A percentile compares a stretch with the other conserved stretches of the same genome.
phyloP scores from a whole-genome alignment of 306 rosid species.

The Rosa lucieae region DNA sequence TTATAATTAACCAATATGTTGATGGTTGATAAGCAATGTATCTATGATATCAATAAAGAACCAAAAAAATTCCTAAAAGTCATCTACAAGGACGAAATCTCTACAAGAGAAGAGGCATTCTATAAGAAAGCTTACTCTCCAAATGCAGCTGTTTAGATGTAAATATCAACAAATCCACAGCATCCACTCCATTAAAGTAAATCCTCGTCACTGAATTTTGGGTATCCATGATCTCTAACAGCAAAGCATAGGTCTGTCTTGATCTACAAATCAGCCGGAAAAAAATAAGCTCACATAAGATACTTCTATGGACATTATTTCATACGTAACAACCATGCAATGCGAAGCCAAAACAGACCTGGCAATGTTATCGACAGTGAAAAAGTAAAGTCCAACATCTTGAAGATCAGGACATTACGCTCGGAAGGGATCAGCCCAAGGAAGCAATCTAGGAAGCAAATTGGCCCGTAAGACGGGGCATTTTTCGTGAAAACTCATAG shows the following conservation, averaged over 20 bases:
- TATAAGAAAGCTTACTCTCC: constrained; percentile 40
- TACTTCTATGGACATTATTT: constrained; percentile 5
- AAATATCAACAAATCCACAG: constrained; percentile 29
- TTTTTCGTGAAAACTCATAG: constrained; percentile 34
- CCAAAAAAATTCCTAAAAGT: neutral
- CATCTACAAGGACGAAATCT: neutral
- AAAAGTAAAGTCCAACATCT: constrained; percentile 72
- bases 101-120: constrained; percentile 7
- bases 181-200: too few species aligned
- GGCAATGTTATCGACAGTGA: constrained; percentile 41
- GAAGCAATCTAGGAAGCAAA: constrained; percentile 33
- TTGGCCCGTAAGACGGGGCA: constrained; percentile 50
- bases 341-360: constrained; percentile 45
- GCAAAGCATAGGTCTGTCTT: constrained; percentile 22
- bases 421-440: constrained; percentile 46
- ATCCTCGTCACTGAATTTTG: constrained; percentile 29
- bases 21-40: neutral
- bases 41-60: neutral
- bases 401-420: constrained; percentile 45
- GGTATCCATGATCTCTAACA: constrained; percentile 52
- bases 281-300: too few species aligned
- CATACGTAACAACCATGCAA: neutral
- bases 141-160: constrained; percentile 48
- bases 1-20: neutral
- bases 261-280: constrained; percentile 40